Evolutionary conservation across 768 basidiomycete genomes (phyloP), one percentile per base, ranked within the genome.

Genomic region (Lactifluus piperatus): DNA sequence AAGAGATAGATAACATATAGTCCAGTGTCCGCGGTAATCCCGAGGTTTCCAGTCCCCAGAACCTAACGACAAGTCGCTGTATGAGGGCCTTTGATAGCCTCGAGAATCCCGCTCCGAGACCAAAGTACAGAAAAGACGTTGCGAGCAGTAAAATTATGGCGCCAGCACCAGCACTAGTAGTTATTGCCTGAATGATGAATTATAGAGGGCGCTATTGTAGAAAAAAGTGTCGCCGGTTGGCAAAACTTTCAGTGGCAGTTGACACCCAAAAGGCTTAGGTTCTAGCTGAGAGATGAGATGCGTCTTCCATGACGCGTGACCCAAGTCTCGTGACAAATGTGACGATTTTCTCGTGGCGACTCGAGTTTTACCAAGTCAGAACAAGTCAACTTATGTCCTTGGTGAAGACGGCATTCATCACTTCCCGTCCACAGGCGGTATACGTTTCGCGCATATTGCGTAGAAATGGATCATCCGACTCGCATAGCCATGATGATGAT

Each of bases 401-500:
- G 24, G 47, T 58, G n/a, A 59, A 53, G 58, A 47, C 51, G 10
- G 48, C 52, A 5, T 44, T 65, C 44, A 26, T 30, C 34, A 58
- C 51, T 18, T 29, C 41, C 7, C 64, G 62, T 20, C 58, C 62
- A 20, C 58, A 32, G 18, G 46, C 48, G 11, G 22, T 47, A 26
- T 26, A 22, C 37, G 4, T 57, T 27, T 22, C 55, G 18, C 51
- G 47, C 43, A 41, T 34, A 26, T 55, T 56, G 50, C 79, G n/a
- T 65, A 75, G 59, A 67, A 58, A 44, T 62, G 61, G 41, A 45
- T 68, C 64, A 52, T 67, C 65, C 16, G 30, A 13, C 9, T 53
- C 60, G 10, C 54, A 63, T 52, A 37, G 29, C 34, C 60, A 73
- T 54, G 70, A 75, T 65, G 71, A 77, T 62, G 65, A 77, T 55